phyloP scores from a whole-genome alignment of 805 yeast genomes.

The Ogataea trehalophila region DNA sequence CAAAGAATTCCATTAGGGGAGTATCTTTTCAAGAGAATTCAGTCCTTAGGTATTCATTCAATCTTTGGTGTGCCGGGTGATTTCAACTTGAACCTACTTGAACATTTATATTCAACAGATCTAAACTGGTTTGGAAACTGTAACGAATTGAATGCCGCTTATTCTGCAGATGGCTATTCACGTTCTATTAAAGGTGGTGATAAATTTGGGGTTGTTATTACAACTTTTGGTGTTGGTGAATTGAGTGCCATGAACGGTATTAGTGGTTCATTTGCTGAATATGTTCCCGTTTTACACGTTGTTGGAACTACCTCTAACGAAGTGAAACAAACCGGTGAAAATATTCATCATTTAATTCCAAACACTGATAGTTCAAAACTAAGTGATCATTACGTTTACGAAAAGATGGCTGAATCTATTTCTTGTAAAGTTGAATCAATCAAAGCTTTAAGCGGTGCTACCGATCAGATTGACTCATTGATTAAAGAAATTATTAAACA shows the following conservation, averaged over 20 bases:
- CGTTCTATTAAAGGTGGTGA: conserved; percentile 40
- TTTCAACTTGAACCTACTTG: conserved; percentile 63
- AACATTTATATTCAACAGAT: conserved; percentile 52
- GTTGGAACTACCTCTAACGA: conserved; percentile 69
- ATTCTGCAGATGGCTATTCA: conserved; percentile 88
- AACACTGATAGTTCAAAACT: conserved; percentile 33
- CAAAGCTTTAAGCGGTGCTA: conserved; percentile 40
- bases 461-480: conserved; percentile 64
- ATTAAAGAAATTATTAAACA: conserved; percentile 48
- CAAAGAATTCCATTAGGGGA: conserved; percentile 51
- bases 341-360: conserved; percentile 61
- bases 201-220: conserved; percentile 58
- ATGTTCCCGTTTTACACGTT: conserved; percentile 73
- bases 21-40: conserved; percentile 56
- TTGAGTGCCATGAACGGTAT: conserved; percentile 79
- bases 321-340: conserved; percentile 22
- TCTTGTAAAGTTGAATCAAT: conserved; percentile 54
- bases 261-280: conserved; percentile 79
- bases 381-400: conserved; percentile 67
- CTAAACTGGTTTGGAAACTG: conserved; percentile 78
- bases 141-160: conserved; percentile 86
- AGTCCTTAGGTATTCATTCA: conserved; percentile 50
- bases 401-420: conserved; percentile 51
- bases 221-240: conserved; percentile 91
- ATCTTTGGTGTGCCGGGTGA: conserved; percentile 81